Base-by-base conservation (phyloP, 2,329 filamentous ascomycete genomes). In the Hirsutella rhossiliensis region DNA sequence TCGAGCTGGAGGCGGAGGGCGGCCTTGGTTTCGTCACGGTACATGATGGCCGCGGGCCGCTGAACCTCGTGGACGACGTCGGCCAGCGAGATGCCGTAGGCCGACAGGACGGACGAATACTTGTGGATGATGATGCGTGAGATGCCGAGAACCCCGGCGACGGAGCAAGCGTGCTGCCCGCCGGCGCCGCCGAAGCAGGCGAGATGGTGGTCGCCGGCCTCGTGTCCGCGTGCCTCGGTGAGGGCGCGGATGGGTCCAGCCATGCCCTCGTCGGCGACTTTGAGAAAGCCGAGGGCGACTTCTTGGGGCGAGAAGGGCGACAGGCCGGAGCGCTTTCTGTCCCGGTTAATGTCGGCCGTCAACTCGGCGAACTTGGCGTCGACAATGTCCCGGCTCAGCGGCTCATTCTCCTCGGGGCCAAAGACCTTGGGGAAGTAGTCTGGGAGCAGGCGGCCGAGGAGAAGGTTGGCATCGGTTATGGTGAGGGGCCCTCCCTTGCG, bases 381-480 rank as follows among this genome's bases (percentile, higher is more conserved):
- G 8, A 61, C 60, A 13, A 66, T 58, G 8, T 68, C 67, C 2
- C 57, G 53, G 38, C 69, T 68, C 13, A 74, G 54, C 0, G 48
- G 43, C 40, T 54, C 45, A n/a, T 54, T 43, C 39, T 54, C 52
- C 9, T 50, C 47, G 19, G 46, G 43, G 11, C 52, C 52, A 30
- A 54, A 54, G 3, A 86, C 84, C 51, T 81, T 80, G 0, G 80
- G 82, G 52, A 85, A 86, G 57, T 80, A 83, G 43, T 83, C 77
- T 0, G 82, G 66, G 34, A 62, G 54, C 37, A 64, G 60, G 31
- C 82, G 68, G 2, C 82, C 81, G 1, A 86, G 73, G 52, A 82
- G 77, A 2, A 85, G 58, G 50, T 85, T 86, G 0, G 82, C 82
- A 56, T 86, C 82, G 0, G 82, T 86, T 38, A 86, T 80, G 1